Evolutionary conservation across 2,329 filamentous ascomycete genomes (phyloP), one percentile per base, ranked within the genome.

Genomic region (Madurella mycetomatis): DNA sequence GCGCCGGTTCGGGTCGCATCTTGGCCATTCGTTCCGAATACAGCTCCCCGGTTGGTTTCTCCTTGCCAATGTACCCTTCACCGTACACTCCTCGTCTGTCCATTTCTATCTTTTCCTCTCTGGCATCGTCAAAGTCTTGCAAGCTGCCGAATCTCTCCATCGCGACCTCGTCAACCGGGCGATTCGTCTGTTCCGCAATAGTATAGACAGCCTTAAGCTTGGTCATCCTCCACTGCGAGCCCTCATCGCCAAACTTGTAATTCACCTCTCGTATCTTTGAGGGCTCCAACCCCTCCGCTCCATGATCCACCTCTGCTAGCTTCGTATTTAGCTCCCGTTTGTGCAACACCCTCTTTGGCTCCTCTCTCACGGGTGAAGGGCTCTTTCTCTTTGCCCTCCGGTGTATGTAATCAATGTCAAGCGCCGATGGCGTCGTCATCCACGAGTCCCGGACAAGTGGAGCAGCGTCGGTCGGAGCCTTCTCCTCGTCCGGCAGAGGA

Each of bases 161-260:
- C 0, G 92, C 94, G 47, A 97, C 76, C 1, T 95, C 89, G 7
- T 97, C 92, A 0, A 95, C 78, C 0, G 82, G 65, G n/a, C 79
- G 79, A 0, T 85, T 85, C 0, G 77, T 85, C 63, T 94, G 86
- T 62, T 95, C 80, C 0, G 91, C 90, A 51, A 86, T 81, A 25
- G 83, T 81, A 69, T 95, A 96, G 1, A 96, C 89, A 11, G 85
- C 87, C 61, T 88, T 91, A 32, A 99, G 81, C 70, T 92, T 96
- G 5, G 87, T 95, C 92, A 99, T 96, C 47, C 95, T 86, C 94
- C 95, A 99, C 64, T 90, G 83, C 13, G 92, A 92, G 0, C 94
- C 92, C 7, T 82, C 74, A 68, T 99, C 94, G 16, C 95, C 94
- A 70, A 99, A 95, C 0, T 76, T 88, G 67, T 97, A 99, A 54